Evolutionary conservation across 257 asterid genomes (phyloP), one percentile per base, ranked within the genome.

Genomic region (Jacaranda copaia): DNA sequence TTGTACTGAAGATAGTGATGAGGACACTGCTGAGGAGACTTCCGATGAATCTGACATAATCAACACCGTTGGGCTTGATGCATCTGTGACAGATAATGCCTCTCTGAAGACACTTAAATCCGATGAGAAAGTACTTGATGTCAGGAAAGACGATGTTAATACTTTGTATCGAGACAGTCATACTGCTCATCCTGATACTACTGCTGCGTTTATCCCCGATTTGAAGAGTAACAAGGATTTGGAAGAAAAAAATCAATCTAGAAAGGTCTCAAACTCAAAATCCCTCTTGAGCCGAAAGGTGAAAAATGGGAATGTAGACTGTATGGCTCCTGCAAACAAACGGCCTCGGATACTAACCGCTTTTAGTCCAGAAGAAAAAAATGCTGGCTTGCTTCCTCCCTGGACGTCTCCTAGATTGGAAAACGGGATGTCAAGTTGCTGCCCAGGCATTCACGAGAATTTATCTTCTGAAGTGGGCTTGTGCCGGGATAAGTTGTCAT

Each of bases 401-500:
- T 65, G 71, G 3, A 42, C 49, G 58, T 74, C 40, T 15, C 85
- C 88, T 19, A 75, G 48, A 51, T 59, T 55, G 56, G 93, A 87
- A 77, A 65, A 81, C 40, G 88, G 55, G 48, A 53, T 48, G 58
- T 72, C 84, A 0, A 53, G 74, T 42, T 62, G 70, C 69, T 48
- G 85, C 65, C 72, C 84, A 8, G 82, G 76, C 40, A 39, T 39
- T 67, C 72, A 62, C 0, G 88, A 78, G 77, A 81, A 64, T 52
- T 60, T 62, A 39, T 73, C 83, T 39, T 32, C 85, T 36, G 83
- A 20, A 42, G 52, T 55, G 8, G 68, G 74, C 46, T 77, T 85
- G 5, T 72, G 85, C 15, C 89, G 62, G 77, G 87, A 83, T 66
- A 87, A 88, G 90, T 14, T 80, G 81, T 81, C 89, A 10, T 74